phyloP scores from a whole-genome alignment of 73 alveolate genomes.

The Halteria grandinella region DNA sequence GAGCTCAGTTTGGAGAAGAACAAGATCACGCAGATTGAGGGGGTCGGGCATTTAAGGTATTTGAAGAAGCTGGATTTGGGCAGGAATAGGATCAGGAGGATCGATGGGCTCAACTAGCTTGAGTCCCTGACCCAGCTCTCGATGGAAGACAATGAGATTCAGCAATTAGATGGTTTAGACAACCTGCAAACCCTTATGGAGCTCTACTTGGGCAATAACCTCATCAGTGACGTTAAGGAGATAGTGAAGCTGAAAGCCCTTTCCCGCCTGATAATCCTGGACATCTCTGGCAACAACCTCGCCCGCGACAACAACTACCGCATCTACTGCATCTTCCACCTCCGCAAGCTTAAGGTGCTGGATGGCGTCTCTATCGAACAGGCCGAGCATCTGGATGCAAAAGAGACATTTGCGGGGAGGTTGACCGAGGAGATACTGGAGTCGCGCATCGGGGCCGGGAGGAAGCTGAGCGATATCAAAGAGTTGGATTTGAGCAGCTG shows the following conservation, averaged over 20 bases:
- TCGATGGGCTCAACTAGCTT: constrained; percentile 78
- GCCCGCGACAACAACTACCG: constrained; percentile 78
- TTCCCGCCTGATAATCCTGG: constrained; percentile 80
- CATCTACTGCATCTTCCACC: constrained; percentile 74
- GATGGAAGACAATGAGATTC: constrained; percentile 91
- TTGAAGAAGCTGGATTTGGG: constrained; percentile 89
- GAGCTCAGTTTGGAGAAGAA: constrained; percentile 92
- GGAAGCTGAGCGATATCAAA: constrained; percentile 59
- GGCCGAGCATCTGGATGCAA: constrained; percentile 76
- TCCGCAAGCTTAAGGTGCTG: constrained; percentile 81
- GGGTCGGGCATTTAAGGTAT: constrained; percentile 71
- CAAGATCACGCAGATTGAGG: constrained; percentile 79
- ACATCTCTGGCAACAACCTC: constrained; percentile 81
- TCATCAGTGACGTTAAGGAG: constrained; percentile 76
- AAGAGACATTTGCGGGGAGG: constrained; percentile 84
- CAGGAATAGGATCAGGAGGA: constrained; percentile 79
- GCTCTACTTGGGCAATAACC: constrained; percentile 94
- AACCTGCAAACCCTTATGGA: constrained; percentile 85
- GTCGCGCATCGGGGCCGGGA: constrained; percentile 69
- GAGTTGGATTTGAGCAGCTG: constrained; percentile 76
- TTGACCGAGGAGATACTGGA: constrained; percentile 86
- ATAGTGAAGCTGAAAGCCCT: constrained; percentile 68
- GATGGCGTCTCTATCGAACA: constrained; percentile 85
- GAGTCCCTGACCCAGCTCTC: constrained; percentile 87
- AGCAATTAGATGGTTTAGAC: constrained; percentile 83